These are phyloP conservation scores for Kwoniella europaea DNA, from an alignment of 768 basidiomycete species.

Conservation along the genomic window DNA sequence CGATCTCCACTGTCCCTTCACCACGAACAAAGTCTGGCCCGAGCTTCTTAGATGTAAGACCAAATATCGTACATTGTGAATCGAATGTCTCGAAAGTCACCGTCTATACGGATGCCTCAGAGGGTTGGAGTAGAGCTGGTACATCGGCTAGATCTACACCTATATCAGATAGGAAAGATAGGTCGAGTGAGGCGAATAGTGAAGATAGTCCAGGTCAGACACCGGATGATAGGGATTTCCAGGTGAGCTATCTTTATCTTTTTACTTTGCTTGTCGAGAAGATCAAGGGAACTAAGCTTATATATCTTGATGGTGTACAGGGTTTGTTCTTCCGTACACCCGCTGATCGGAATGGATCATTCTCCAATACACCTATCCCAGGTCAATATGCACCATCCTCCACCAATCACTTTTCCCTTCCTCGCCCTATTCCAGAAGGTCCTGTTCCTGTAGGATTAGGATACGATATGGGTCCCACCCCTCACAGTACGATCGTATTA, in stretches of 20 bases:
- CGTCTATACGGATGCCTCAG: constrained; percentile 47
- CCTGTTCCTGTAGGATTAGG: constrained; percentile 19
- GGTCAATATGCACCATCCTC: constrained; percentile 20
- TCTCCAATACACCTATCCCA: constrained; percentile 23
- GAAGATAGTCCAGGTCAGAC: constrained; percentile 23
- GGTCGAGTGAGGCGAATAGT: constrained; percentile 1
- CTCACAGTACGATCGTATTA: background rate
- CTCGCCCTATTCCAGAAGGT: constrained; percentile 1
- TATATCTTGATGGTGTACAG: constrained; percentile 13
- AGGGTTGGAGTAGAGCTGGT: constrained; percentile 39
- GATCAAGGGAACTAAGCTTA: no score
- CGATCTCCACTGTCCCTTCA: constrained; percentile 32
- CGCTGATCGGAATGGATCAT: constrained; percentile 27
- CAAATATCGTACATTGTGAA: constrained; percentile 28
- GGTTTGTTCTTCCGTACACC: constrained; percentile 53
- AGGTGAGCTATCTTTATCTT: constrained; percentile 25
- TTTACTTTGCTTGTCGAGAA: no score
- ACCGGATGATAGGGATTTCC: constrained; percentile 47
- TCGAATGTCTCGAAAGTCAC: constrained; percentile 28
- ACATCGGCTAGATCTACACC: constrained; percentile 19
- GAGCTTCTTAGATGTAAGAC: constrained; percentile 18
- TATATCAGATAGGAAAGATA: constrained; percentile 10
- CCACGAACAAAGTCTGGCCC: constrained; percentile 10
- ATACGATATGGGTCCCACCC: constrained; percentile 15
- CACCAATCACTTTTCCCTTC: background rate